Base-by-base conservation (phyloP, 2,329 filamentous ascomycete genomes). In the Fusarium lateritium region DNA sequence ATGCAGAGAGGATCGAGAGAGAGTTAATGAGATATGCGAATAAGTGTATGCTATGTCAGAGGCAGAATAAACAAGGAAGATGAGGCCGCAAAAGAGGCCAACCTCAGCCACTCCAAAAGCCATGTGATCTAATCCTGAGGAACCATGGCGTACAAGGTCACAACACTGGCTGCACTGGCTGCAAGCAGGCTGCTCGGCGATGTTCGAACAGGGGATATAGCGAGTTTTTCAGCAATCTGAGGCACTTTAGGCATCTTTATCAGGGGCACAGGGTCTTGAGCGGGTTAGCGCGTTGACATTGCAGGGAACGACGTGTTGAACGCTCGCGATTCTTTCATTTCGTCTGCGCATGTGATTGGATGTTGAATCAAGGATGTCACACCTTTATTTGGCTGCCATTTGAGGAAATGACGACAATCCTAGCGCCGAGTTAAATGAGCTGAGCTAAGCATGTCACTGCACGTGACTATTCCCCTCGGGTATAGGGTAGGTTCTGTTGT, bases 261-360 rank as follows among this genome's bases (percentile, higher is more conserved):
- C 42, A 58, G 53, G 65, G 49, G 56, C 42, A 24, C 38, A 31
- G 56, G 39, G 52, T 47, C 58, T 46, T 31, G 33, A 56, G 55
- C 50, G 17, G 63, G 34, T 51, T 71, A 56, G 59, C 55, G 28
- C 44, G 43, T 45, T 38, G 40, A 43, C 24, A 33, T 62, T 46
- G 42, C 67, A 70, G 68, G 67, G 67, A 65, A 69, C 45, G 55
- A 71, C 67, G 67, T 71, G 68, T 65, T 71, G 43, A 60, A 36
- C 24, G 40, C 56, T 49, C 53, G 52, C 21, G 54, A 38, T 54
- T 54, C 40, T 39, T 42, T 68, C 59, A 69, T 66, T 66, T 69
- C 64, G 39, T 47, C 54, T 56, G 38, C 14, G 15, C 24, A 38
- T 40, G n/a, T 69, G 56, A 71, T 71, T 71, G 69, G 69, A 51